Percentiles rank a stretch among this genome's conserved stretches.
Conservation (phyloP, 495 filamentous ascomycete genomes). For the Friedmanniomyces endolithicus region DNA sequence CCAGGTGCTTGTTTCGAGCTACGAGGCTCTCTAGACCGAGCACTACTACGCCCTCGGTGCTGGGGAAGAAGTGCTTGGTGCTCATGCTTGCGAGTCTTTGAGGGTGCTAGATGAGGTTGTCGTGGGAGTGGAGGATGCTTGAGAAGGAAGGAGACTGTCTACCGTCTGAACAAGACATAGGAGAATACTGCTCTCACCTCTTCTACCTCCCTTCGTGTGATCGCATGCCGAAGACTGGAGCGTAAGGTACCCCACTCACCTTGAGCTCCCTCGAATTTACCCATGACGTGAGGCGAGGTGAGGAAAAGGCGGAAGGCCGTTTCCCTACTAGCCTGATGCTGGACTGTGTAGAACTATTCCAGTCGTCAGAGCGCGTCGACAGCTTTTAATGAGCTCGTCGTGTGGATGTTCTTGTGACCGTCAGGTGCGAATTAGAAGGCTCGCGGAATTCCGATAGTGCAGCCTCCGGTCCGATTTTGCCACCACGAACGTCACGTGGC, state of each 20-base stretch:
- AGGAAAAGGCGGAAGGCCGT: background rate
- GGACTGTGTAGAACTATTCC: background rate
- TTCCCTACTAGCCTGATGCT: background rate
- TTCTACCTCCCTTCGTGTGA: background rate
- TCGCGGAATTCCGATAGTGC: no score
- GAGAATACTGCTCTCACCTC: background rate
- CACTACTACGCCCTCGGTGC: constrained; percentile 36
- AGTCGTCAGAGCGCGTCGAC: no score
- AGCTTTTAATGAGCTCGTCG: no score
- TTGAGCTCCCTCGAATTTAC: background rate
- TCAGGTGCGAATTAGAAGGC: no score
- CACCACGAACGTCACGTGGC: no score
- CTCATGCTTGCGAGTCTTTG: constrained; percentile 21
- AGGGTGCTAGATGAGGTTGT: background rate
- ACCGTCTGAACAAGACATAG: background rate
- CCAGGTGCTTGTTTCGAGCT: constrained; percentile 43
- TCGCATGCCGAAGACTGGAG: background rate
- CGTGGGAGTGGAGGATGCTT: background rate
- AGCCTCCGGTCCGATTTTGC: no score
- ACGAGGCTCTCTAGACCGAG: constrained; percentile 44
- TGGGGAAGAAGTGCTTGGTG: constrained; percentile 31
- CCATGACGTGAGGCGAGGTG: background rate
- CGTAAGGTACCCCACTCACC: background rate
- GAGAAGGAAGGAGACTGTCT: background rate
- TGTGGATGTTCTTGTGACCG: no score